Conservation (phyloP, 129 eudicot genomes). For the Centella asiatica region DNA sequence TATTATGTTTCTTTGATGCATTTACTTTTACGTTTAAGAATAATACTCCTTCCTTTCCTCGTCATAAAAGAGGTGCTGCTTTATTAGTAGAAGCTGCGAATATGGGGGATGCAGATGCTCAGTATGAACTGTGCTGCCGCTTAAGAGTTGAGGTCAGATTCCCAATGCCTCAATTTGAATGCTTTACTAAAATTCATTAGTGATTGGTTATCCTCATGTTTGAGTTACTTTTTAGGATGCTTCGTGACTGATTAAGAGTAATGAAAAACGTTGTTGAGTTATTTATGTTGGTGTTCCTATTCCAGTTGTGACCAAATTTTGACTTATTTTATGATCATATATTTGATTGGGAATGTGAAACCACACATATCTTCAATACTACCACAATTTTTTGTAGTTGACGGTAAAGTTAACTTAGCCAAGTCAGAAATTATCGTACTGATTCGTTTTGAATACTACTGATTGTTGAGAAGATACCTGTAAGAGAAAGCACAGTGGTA, state of each 20-base stretch:
- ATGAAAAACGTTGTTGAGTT: too few species aligned
- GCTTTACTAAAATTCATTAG: not conserved
- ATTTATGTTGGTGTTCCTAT: not conserved
- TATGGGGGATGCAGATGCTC: slow-evolving; percentile 93
- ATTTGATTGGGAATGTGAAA: too few species aligned
- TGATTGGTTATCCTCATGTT: not conserved
- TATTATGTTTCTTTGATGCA: not conserved
- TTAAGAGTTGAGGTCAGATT: slow-evolving; percentile 62
- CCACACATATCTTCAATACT: too few species aligned
- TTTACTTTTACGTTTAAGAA: not conserved
- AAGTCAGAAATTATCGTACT: too few species aligned
- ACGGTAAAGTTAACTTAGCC: too few species aligned
- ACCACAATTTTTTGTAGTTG: too few species aligned
- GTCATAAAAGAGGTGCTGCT: slow-evolving; percentile 66
- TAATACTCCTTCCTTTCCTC: slow-evolving; percentile 10
- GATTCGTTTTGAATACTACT: too few species aligned
- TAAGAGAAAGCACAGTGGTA: too few species aligned
- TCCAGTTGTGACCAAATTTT: too few species aligned
- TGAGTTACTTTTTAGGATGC: not conserved
- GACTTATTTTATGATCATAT: too few species aligned
- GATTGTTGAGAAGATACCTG: too few species aligned
- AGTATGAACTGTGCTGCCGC: slow-evolving; percentile 65
- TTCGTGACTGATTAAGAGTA: not conserved
- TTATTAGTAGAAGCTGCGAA: slow-evolving; percentile 85
- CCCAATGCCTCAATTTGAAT: not conserved